Evolutionary conservation across 2,329 filamentous ascomycete genomes (phyloP).

Genomic region (Periconia digitata): DNA sequence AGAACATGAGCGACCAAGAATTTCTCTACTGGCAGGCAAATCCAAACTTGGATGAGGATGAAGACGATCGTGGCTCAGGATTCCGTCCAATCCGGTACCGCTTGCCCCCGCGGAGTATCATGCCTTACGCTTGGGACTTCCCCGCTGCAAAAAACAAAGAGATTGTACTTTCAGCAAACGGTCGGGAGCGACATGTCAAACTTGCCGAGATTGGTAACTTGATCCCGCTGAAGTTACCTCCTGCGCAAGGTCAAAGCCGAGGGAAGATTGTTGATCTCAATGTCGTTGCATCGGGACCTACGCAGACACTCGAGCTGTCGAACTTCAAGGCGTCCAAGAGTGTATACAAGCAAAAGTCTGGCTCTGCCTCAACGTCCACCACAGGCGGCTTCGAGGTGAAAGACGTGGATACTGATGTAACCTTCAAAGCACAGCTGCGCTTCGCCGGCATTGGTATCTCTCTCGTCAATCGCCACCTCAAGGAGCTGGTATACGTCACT

Average conservation of each 20-base stretch:
- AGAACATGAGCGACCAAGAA: constrained; percentile 95
- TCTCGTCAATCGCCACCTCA: constrained; percentile 87
- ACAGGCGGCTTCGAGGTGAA: constrained; percentile 88
- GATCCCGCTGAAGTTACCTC: constrained; percentile 86
- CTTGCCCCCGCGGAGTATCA: constrained; percentile 90
- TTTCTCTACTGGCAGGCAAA: constrained; percentile 96
- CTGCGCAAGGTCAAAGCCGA: constrained; percentile 61
- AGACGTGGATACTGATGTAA: constrained; percentile 82
- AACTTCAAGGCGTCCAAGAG: constrained; percentile 94
- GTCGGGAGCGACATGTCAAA: constrained; percentile 87
- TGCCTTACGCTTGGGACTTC: constrained; percentile 99
- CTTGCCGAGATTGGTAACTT: constrained; percentile 95
- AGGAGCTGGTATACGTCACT: constrained; percentile 90
- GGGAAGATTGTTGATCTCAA: constrained; percentile 96
- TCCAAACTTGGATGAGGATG: constrained; percentile 89
- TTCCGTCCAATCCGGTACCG: constrained; percentile 94
- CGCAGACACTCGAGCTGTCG: constrained; percentile 88
- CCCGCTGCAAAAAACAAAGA: constrained; percentile 96
- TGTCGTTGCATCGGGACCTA: constrained; percentile 91
- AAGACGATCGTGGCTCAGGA: constrained; percentile 75
- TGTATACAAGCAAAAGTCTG: constrained; percentile 73
- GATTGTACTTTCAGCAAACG: constrained; percentile 76
- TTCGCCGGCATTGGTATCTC: constrained; percentile 91
- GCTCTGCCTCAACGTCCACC: constrained; percentile 58
- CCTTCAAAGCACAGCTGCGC: constrained; percentile 84